phyloP scores from a whole-genome alignment of 176 grass and related monocot genomes.

The Eragrostis nindensis region DNA sequence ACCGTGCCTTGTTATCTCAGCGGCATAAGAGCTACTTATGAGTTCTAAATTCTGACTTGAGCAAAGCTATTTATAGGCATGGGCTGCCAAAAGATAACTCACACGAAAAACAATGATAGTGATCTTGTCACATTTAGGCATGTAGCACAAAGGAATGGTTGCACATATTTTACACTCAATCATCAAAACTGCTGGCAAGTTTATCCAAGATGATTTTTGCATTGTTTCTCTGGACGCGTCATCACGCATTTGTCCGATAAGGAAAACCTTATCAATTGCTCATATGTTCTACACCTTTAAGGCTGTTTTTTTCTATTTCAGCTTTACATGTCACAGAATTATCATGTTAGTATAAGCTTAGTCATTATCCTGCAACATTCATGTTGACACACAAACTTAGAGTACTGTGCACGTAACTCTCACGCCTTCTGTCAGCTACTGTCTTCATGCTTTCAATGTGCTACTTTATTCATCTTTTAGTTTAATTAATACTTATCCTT shows the following conservation, averaged over 20 bases:
- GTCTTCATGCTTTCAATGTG: slow-evolving; percentile 8
- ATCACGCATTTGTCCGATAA: slow-evolving; percentile 12
- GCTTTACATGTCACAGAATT: background rate
- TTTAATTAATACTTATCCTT: slow-evolving; percentile 6
- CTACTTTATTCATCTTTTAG: slow-evolving; percentile 20
- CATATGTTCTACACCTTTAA: slow-evolving; percentile 3
- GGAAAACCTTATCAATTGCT: background rate
- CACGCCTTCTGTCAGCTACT: slow-evolving; percentile 10
- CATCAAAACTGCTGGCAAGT: slow-evolving; percentile 23
- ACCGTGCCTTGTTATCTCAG: background rate
- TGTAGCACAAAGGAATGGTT: slow-evolving; percentile 18
- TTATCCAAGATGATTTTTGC: slow-evolving; percentile 11
- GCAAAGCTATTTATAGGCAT: slow-evolving; percentile 23
- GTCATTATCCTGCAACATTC: slow-evolving; percentile 4
- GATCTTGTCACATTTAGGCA: no score
- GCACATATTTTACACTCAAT: slow-evolving; percentile 5
- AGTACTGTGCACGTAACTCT: background rate
- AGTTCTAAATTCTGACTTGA: background rate
- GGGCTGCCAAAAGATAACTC: slow-evolving; percentile 11
- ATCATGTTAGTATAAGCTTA: slow-evolving; percentile 11
- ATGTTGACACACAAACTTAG: background rate
- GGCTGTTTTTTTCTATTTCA: background rate
- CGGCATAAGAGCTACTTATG: background rate
- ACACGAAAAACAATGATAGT: slow-evolving; percentile 13
- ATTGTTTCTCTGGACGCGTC: background rate